These are phyloP conservation scores for Solanum pennellii DNA, from an alignment of 257 asterid genomes.

Conservation along the genomic window DNA sequence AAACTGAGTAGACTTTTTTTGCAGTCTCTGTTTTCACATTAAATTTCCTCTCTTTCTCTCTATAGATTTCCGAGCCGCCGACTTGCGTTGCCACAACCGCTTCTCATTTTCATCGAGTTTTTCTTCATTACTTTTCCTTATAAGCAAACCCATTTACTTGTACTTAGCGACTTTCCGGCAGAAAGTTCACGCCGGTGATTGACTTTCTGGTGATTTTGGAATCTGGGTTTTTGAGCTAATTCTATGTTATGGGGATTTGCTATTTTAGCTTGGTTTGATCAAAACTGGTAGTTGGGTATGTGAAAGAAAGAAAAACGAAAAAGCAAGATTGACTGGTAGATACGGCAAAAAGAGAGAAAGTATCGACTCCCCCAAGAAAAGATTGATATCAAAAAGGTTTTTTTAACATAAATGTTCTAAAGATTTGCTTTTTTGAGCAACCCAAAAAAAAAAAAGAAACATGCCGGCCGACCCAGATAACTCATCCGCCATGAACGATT, in stretches of 20 bases:
- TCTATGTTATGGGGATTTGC: background rate
- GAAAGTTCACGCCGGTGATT: background rate
- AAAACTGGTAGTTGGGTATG: conserved; percentile 3
- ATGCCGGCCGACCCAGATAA: conserved; percentile 8
- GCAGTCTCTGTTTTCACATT: conserved; percentile 4
- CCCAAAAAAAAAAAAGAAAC: background rate
- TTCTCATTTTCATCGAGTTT: background rate
- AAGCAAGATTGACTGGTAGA: conserved; percentile 4
- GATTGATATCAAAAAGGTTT: background rate
- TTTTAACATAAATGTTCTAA: background rate
- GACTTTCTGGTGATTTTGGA: background rate
- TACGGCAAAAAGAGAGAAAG: background rate
- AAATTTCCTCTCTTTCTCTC: conserved; percentile 6
- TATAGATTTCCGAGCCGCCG: conserved; percentile 9
- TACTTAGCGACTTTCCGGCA: background rate
- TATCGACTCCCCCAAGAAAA: background rate
- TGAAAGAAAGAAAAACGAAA: background rate
- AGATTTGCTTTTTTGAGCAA: background rate
- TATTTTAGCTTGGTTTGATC: conserved; percentile 4
- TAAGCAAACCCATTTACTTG: conserved; percentile 5
- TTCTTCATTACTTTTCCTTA: background rate
- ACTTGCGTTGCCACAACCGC: background rate
- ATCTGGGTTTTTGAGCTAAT: background rate
- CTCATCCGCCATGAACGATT: conserved; percentile 34
- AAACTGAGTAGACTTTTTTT: conserved; percentile 18